Evolutionary conservation across 2,329 filamentous ascomycete genomes (phyloP).

Genomic region (Diaporthe helianthi): DNA sequence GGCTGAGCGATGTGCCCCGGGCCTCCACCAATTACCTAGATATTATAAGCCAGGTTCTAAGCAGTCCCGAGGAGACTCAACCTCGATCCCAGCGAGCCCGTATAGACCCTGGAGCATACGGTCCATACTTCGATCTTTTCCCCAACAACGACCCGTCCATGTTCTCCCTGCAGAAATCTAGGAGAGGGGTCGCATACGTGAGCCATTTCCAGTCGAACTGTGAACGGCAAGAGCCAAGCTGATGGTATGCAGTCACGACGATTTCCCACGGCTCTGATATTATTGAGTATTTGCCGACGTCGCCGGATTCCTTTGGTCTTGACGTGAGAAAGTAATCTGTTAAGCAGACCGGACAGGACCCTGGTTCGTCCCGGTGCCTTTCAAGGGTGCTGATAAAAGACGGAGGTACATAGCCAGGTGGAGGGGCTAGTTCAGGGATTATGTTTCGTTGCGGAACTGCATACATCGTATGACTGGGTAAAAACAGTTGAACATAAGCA

Average conservation of each 20-base stretch:
- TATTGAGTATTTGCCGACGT: background rate
- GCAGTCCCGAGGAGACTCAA: background rate
- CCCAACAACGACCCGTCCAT: background rate
- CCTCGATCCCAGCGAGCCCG: background rate
- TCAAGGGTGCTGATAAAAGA: too few species aligned
- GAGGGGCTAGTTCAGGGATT: background rate
- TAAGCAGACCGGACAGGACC: background rate
- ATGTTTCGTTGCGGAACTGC: background rate
- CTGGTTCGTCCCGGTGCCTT: background rate
- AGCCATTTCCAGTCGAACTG: constrained; percentile 7
- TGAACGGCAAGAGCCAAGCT: background rate
- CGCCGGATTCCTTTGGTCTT: background rate
- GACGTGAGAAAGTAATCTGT: background rate
- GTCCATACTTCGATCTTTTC: background rate
- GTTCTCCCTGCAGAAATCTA: background rate
- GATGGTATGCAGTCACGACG: background rate
- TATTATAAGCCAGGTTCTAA: too few species aligned
- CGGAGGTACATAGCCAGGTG: too few species aligned
- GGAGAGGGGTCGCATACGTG: background rate
- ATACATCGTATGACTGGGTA: too few species aligned
- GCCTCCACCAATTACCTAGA: too few species aligned
- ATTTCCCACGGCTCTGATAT: background rate
- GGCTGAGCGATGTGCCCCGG: background rate
- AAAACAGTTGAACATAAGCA: background rate
- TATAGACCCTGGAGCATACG: background rate